Evolutionary conservation across 129 eudicot genomes (phyloP).

Genomic region (Centrapalus pauciflorus): DNA sequence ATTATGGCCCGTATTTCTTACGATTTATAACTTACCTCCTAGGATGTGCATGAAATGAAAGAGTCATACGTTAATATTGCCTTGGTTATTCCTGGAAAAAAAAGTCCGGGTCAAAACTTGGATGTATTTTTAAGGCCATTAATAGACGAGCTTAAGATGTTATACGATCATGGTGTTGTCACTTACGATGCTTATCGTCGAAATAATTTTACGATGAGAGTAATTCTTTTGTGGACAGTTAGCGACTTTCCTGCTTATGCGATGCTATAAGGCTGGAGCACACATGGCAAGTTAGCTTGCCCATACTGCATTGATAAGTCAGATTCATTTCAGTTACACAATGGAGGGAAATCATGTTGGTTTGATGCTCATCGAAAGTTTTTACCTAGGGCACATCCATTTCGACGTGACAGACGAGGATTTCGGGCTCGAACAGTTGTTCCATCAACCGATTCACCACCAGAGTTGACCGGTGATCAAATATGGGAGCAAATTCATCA

Average conservation of each 20-base stretch:
- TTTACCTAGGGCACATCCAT: not conserved
- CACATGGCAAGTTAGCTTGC: slow-evolving; percentile 12
- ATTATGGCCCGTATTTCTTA: too few relatives aligned
- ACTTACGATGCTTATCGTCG: slow-evolving; percentile 8
- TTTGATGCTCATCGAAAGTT: slow-evolving; percentile 14
- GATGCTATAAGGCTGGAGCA: slow-evolving; percentile 31
- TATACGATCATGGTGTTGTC: slow-evolving; percentile 7
- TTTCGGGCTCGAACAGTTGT: not conserved
- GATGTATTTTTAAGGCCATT: slow-evolving; percentile 24
- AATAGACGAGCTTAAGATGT: slow-evolving; percentile 7
- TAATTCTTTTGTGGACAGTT: slow-evolving; percentile 20
- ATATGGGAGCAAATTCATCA: not conserved
- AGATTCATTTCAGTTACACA: not conserved
- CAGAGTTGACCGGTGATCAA: not conserved
- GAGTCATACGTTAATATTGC: not conserved
- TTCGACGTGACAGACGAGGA: not conserved
- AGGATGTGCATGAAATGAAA: slow-evolving; percentile 7
- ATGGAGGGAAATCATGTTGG: slow-evolving; percentile 6
- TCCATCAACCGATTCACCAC: not conserved
- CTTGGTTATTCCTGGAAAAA: slow-evolving; percentile 10
- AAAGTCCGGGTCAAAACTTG: slow-evolving; percentile 3
- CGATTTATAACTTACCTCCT: slow-evolving; percentile 27
- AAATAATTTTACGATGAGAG: slow-evolving; percentile 8
- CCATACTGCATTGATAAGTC: slow-evolving; percentile 12
- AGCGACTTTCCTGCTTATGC: slow-evolving; percentile 27